Percentiles rank a stretch among this genome's conserved stretches.
These are phyloP conservation scores for Pestalotiopsis sp. DNA, from an alignment of 2,329 filamentous ascomycete genomes.

Conservation along the genomic window DNA sequence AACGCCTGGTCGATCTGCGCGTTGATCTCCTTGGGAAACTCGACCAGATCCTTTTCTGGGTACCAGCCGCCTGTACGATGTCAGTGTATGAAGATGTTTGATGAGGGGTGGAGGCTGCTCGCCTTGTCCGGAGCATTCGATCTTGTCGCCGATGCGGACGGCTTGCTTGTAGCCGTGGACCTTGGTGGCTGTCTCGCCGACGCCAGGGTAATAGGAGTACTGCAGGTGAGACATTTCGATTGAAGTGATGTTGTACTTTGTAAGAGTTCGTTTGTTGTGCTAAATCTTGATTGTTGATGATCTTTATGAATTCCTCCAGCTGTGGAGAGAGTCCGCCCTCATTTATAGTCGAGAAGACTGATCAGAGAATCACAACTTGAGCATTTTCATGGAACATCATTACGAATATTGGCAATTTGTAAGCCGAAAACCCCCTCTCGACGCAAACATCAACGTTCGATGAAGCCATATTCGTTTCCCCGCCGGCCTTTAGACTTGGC, in stretches of 20 bases:
- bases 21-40: conserved; percentile 38
- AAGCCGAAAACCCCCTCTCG: background rate
- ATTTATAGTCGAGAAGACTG: background rate
- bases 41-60: conserved; percentile 20
- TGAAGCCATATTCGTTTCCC: background rate
- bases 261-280: background rate
- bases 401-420: background rate
- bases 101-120: conserved; percentile 2
- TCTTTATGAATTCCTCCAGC: background rate
- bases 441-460: background rate
- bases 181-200: conserved; percentile 29
- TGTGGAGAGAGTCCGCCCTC: background rate
- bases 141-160: conserved; percentile 48
- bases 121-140: conserved; percentile 51
- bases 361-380: background rate
- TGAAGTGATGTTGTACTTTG: background rate
- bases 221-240: conserved; percentile 30
- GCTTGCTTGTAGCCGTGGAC: conserved; percentile 46
- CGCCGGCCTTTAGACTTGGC: background rate
- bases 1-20: conserved; percentile 56
- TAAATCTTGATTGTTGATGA: background rate
- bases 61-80: conserved; percentile 32
- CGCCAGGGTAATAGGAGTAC: conserved; percentile 33
- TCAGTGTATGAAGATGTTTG: background rate
- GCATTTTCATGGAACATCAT: background rate